Evolutionary conservation across 1,284 basidiomycete genomes (phyloP).

Genomic region (Anthracocystis panici-leucophaei): DNA sequence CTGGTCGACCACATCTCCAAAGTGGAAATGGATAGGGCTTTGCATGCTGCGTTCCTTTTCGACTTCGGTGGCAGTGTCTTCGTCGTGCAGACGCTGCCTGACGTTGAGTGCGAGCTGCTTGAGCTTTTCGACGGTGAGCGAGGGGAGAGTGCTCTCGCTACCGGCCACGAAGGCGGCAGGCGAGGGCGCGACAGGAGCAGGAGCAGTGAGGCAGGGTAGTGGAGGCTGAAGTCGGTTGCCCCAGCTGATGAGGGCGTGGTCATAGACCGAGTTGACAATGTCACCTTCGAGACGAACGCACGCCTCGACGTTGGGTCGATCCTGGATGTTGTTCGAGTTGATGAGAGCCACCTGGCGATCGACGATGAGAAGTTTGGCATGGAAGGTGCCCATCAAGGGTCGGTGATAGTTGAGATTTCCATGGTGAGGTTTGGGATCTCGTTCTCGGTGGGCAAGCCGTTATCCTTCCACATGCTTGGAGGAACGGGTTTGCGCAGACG

Average conservation of each 20-base stretch:
- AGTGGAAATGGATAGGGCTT: slow-evolving; percentile 51
- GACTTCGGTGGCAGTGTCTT: slow-evolving; percentile 61
- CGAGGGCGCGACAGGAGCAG: slow-evolving; percentile 60
- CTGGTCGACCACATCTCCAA: slow-evolving; percentile 62
- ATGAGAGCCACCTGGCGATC: slow-evolving; percentile 80
- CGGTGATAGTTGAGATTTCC: slow-evolving; percentile 69
- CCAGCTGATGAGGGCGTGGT: slow-evolving; percentile 80
- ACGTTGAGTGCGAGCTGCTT: slow-evolving; percentile 50
- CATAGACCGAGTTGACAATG: slow-evolving; percentile 80
- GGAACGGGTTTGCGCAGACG: slow-evolving; percentile 62
- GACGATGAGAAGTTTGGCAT: slow-evolving; percentile 81
- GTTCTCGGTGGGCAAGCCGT: slow-evolving; percentile 60
- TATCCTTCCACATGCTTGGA: slow-evolving; percentile 60
- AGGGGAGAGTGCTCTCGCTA: slow-evolving; percentile 42
- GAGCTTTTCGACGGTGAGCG: slow-evolving; percentile 51
- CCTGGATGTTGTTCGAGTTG: slow-evolving; percentile 81
- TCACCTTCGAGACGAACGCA: slow-evolving; percentile 74
- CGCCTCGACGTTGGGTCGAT: slow-evolving; percentile 71
- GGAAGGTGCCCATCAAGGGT: slow-evolving; percentile 76
- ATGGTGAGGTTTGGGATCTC: slow-evolving; percentile 64
- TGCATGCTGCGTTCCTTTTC: slow-evolving; percentile 45
- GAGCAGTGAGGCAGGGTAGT: slow-evolving; percentile 73
- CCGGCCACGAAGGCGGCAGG: slow-evolving; percentile 52
- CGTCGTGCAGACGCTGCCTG: slow-evolving; percentile 50
- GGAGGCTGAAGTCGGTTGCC: slow-evolving; percentile 75